Evolutionary conservation across 805 yeast genomes (phyloP).

Genomic region (Wickerhamomyces silvicola): DNA sequence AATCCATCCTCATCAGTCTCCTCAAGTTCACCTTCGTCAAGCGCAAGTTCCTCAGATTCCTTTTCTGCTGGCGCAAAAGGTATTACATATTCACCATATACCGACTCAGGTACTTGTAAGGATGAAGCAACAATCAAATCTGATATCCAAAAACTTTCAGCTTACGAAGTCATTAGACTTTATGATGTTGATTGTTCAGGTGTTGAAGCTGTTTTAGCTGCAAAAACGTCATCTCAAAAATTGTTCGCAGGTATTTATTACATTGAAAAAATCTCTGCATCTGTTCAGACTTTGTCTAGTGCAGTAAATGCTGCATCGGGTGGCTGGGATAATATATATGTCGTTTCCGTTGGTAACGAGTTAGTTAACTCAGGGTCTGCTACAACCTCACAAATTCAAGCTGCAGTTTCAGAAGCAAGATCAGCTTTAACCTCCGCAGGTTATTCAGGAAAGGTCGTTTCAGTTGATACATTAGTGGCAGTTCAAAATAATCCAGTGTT

Average conservation of each 20-base stretch:
- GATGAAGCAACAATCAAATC: slow-evolving; percentile 36
- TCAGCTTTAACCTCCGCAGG: slow-evolving; percentile 37
- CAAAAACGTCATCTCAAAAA: slow-evolving; percentile 41
- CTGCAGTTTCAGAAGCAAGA: slow-evolving; percentile 43
- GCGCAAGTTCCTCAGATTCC: slow-evolving; percentile 1
- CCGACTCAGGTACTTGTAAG: slow-evolving; percentile 50
- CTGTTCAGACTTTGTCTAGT: slow-evolving; percentile 35
- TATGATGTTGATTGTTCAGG: slow-evolving; percentile 60
- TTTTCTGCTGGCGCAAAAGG: slow-evolving; percentile 43
- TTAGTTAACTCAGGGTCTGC: slow-evolving; percentile 48
- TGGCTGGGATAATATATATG: slow-evolving; percentile 54
- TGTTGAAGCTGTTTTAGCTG: slow-evolving; percentile 44
- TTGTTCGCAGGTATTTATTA: slow-evolving; percentile 56
- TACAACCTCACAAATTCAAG: slow-evolving; percentile 37
- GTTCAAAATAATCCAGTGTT: slow-evolving; percentile 43
- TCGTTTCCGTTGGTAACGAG: slow-evolving; percentile 62
- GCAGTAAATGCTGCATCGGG: slow-evolving; percentile 37
- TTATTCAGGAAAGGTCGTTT: slow-evolving; percentile 50
- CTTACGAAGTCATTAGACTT: slow-evolving; percentile 47
- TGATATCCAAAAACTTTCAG: slow-evolving; percentile 39
- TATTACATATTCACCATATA: slow-evolving; percentile 62
- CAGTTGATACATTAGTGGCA: slow-evolving; percentile 64
- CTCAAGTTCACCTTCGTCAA: neutral
- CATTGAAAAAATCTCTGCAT: slow-evolving; percentile 35
- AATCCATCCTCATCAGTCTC: slow-evolving; percentile 1